These are phyloP conservation scores for Panicum hallii DNA, from an alignment of 202 grass and related monocot species.

Conservation along the genomic window DNA sequence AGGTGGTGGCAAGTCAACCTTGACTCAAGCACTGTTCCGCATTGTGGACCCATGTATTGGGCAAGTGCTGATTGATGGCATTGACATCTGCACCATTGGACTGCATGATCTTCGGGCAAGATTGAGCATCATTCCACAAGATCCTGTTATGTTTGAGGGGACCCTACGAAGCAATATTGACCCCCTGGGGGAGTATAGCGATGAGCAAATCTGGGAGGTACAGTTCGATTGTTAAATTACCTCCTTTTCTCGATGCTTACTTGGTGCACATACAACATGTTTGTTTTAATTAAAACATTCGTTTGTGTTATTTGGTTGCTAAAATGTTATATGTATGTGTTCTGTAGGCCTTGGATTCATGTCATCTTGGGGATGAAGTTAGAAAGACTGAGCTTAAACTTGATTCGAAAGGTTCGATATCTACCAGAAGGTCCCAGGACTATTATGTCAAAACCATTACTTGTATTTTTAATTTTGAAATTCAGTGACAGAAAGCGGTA, in stretches of 20 bases:
- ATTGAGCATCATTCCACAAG: constrained; percentile 86
- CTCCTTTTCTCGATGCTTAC: background rate
- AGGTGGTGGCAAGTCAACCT: constrained; percentile 77
- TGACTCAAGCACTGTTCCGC: constrained; percentile 73
- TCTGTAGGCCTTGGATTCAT: constrained; percentile 65
- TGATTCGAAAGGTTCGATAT: constrained; percentile 60
- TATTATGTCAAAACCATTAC: background rate
- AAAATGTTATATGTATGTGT: background rate
- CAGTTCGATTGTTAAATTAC: background rate
- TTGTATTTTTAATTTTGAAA: background rate
- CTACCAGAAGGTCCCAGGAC: background rate
- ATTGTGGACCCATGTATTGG: constrained; percentile 72
- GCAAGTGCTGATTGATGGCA: constrained; percentile 65
- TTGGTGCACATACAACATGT: background rate
- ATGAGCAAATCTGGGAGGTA: constrained; percentile 85
- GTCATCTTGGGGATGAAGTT: constrained; percentile 80
- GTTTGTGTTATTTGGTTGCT: background rate
- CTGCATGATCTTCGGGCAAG: constrained; percentile 80
- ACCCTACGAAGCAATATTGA: constrained; percentile 82
- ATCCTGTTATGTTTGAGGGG: constrained; percentile 87
- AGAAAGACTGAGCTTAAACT: constrained; percentile 76
- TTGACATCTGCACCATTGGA: constrained; percentile 71
- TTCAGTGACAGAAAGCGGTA: constrained; percentile 66
- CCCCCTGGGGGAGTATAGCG: constrained; percentile 68
- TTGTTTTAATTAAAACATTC: background rate